Evolutionary conservation across 108 stramenopile genomes (phyloP), one percentile per base, ranked within the genome.

Genomic region (Skeletonema menzelii): DNA sequence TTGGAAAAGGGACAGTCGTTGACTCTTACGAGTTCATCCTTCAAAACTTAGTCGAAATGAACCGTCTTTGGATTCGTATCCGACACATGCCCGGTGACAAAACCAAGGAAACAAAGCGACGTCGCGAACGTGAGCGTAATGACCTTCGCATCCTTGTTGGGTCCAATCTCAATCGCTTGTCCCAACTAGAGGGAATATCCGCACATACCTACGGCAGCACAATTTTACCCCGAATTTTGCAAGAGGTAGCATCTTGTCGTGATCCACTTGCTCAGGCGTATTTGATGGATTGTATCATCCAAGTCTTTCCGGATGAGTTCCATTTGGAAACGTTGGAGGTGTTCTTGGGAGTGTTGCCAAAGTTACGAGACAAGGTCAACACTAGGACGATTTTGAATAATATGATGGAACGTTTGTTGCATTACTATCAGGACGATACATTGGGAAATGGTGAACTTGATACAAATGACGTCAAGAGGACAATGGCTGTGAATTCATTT

Each of bases 41-140:
- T 62, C 83, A 88, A 42, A 99, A 98, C 76, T 96, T 99, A 66
- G 68, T 86, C 57, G 98, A 98, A 86, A 96, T 97, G 85, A 99
- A 99, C 83, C 93, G 97, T 30, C 87, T 99, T 27, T 99, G 99
- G 99, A 97, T 99, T 4, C 97, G 99, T 26, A 95, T 99, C 77
- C 98, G 98, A 86, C 88, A 94, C 64, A 71, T 93, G 68, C 91
- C 91, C 15, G 90, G 92, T 27, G 89, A 88, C 64, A 77, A 81
- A 28, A 82, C 79, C 68, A 91, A 91, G 63, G 96, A 95, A 67
- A 85, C 86, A 28, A 84, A 92, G 32, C 94, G 93, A 62, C 86
- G 91, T 56, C 91, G 98, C 26, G 97, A 98, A 74, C 92, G 93
- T 34, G 97, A 99, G 73, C 92, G 99, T 34, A 94, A 97, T 53